Evolutionary conservation across 257 asterid species (phyloP), one percentile per base, ranked within the genome.

Genomic region (Verbascum thapsus): DNA sequence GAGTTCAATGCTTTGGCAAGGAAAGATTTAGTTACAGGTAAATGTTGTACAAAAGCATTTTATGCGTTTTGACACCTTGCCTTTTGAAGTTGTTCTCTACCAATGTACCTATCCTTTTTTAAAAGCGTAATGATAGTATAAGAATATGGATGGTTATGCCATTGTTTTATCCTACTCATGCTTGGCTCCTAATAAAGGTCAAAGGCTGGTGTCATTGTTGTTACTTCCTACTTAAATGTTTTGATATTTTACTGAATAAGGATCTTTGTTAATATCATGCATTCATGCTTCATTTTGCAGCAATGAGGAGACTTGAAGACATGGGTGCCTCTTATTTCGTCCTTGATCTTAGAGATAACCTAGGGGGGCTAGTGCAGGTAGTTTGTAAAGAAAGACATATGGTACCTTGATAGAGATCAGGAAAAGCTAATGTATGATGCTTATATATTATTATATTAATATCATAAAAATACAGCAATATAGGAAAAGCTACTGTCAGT

Each of bases 331-430:
- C 90, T 13, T 85, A 59, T 73, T 88, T 87, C 66, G 81, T 92
- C 81, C 97, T 92, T 58, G 99, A 92, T 84, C 97, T 92, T 75
- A 82, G 99, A 81, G 97, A 92, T 74, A 92, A 92, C 75, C 97
- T 82, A 59, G 99, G 99, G 68, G 99, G 99, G 72, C 88, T 89
- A 13, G 99, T 92, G 58, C 99, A 92, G 96, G 99, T 92, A 68
- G 72, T 59, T 69, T 72, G 55, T 64, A 18, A 63, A 53, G 37
- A 43, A 19, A 34, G 70, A 52, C 48, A 7, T 47, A 35, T 64
- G n/a, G 19, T 47, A 50, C 39, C 23, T 39, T 48, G n/a, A n/a
- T n/a, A n/a, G n/a, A n/a, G n/a, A n/a, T n/a, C n/a, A n/a, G n/a
- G n/a, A 16, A n/a, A 42, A 66, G 48, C 15, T 53, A 52, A n/a